phyloP scores from a whole-genome alignment of 805 yeast species.

The Ogataea allantospora region DNA sequence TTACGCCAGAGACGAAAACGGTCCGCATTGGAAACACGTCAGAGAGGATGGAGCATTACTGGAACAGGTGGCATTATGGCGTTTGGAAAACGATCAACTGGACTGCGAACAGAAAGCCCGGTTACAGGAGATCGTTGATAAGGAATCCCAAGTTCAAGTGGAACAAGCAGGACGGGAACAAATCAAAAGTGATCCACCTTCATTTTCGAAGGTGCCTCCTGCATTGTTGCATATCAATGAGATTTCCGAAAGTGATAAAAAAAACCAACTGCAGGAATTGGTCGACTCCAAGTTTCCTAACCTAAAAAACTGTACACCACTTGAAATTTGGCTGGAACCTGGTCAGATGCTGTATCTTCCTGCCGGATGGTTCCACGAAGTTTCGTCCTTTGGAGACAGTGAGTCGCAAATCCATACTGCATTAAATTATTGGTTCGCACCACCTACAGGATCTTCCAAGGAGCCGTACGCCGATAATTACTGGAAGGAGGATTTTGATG shows the following conservation, averaged over 20 bases:
- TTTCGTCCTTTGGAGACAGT: conserved; percentile 54
- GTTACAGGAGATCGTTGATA: conserved; percentile 28
- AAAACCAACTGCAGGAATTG: conserved; percentile 32
- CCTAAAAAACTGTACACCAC: conserved; percentile 40
- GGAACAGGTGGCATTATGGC: conserved; percentile 48
- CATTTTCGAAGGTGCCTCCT: conserved; percentile 66
- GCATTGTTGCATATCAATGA: conserved; percentile 59
- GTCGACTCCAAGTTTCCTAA: conserved; percentile 49
- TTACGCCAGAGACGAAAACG: conserved; percentile 49
- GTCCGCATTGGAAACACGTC: conserved; percentile 63
- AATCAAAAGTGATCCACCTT: conserved; percentile 56
- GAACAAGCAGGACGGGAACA: conserved; percentile 16
- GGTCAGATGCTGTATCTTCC: conserved; percentile 73
- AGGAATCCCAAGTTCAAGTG: conserved; percentile 27
- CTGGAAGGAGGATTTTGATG: conserved; percentile 53
- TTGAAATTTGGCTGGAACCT: conserved; percentile 49
- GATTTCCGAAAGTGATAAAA: conserved; percentile 32
- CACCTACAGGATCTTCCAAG: conserved; percentile 45
- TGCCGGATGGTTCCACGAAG: conserved; percentile 83
- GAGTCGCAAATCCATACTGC: conserved; percentile 51
- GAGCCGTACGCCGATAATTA: conserved; percentile 47
- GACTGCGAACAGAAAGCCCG: conserved; percentile 27
- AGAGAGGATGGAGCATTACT: conserved; percentile 61
- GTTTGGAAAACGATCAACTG: conserved; percentile 25
- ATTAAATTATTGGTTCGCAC: conserved; percentile 72